Percentiles rank a stretch among this genome's conserved stretches.
phyloP scores from a whole-genome alignment of 2,329 filamentous ascomycete genomes.

The Elsinoe arachidis region DNA sequence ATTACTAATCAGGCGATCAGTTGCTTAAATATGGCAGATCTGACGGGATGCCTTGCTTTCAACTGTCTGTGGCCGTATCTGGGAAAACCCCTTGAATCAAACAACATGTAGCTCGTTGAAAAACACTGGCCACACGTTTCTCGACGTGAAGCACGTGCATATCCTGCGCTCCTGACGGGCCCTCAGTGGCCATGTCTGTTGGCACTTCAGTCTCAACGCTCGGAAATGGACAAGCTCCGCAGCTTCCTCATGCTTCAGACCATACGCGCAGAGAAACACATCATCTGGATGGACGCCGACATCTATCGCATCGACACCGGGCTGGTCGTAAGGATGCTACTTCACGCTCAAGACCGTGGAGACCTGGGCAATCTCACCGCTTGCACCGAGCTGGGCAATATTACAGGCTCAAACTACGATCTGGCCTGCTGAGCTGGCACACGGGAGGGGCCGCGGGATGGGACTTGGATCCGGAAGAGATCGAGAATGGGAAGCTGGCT shows the following conservation, averaged over 20 bases:
- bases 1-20: too few species aligned
- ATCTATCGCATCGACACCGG: conserved; percentile 27
- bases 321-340: conserved; percentile 27
- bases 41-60: too few species aligned
- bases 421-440: conserved; percentile 28
- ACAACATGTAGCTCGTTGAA: too few species aligned
- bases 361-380: conserved; percentile 29
- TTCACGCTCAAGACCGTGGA: conserved; percentile 21
- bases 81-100: too few species aligned
- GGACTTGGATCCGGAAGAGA: background rate
- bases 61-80: too few species aligned
- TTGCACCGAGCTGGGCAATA: conserved; percentile 26
- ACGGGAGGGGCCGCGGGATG: background rate
- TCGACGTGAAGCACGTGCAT: too few species aligned
- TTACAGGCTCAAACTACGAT: conserved; percentile 27
- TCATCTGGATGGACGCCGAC: conserved; percentile 33
- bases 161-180: too few species aligned
- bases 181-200: too few species aligned
- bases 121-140: too few species aligned
- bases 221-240: conserved; percentile 24
- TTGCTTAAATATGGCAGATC: too few species aligned
- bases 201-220: too few species aligned
- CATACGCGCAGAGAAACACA: conserved; percentile 26
- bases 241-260: conserved; percentile 29
- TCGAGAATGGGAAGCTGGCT: background rate